Base-by-base conservation (phyloP, 495 filamentous ascomycete genomes). In the Chaetomium cochliodes region DNA sequence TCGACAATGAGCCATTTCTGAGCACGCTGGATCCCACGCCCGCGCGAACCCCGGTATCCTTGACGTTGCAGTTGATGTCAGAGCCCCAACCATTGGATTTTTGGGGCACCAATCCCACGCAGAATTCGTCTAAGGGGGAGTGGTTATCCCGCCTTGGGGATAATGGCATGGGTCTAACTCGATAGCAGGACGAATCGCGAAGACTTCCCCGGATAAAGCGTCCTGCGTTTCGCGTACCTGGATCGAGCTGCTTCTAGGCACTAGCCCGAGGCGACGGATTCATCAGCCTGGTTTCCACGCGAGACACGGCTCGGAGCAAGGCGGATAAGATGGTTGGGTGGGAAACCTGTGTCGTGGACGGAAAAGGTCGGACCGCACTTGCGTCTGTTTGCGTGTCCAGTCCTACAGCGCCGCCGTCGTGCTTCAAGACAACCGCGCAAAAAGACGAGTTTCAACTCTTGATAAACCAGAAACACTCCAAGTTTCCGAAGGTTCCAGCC, bases 1-100 rank as follows among this genome's bases (percentile, higher is more conserved):
- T 56, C 50, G 52, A 52, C 58, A 41, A 65, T 65, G 64, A 61
- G 64, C 64, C 64, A 65, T 65, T 65, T 65, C 30, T 58, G 42
- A 64, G 42, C 53, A 50, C 23, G 5, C 59, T 18, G 28, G 5
- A 9, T 41, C 13, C 59, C 59, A 22, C 47, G 47, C 59, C 9
- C 47, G 22, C 13, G 33, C 47, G 59, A 52, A 60, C 44, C 30
- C 47, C 59, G 47, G 59, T 42, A 62, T 28, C 47, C 59, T 52
- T 37, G 58, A 60, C 46, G 58, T 51, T 52, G 33, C 47, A 62
- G 33, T 30, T 25, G 41, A 44, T 26, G 49, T 53, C 47, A 52
- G 22, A 26, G 23, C 11, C n/a, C 26, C 28, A 22, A 37, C 26
- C 46, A 23, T 39, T 39, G 18, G 58, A 7, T 5, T 18, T 39